Evolutionary conservation across 2,329 filamentous ascomycete species (phyloP), one percentile per base, ranked within the genome.

Genomic region (Fusarium virguliforme): DNA sequence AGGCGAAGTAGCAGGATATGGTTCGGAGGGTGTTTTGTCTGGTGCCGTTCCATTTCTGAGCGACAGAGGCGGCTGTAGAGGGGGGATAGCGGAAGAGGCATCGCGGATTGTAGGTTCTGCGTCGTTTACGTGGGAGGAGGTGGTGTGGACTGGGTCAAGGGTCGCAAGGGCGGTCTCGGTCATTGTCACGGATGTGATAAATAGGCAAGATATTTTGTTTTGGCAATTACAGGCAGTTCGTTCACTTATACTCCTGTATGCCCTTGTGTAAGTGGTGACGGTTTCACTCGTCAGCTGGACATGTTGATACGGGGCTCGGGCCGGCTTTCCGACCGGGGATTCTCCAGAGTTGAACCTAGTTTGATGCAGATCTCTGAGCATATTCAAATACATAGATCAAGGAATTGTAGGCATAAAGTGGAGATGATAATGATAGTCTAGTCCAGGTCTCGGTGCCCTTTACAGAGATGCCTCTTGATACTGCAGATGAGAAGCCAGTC

Each of bases 401-500:
- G 18, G 18, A 18, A 18, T 18, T 18, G 18, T 18, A 18, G 18
- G 18, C 18, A 18, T 18, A 6, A 28, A 48, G 43, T 48, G 26
- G 43, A 30, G 43, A 30, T 48, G 4, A 8, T 4, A 30, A 48
- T 28, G 26, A 12, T 4, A 30, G 15, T 30, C 24, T 30, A 18
- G 4, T 9, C 43, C 8, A 48, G 8, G 15, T 10, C 3, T 2
- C 8, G 28, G 24, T 12, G 13, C 26, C 9, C n/a, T 8, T 38
- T 22, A 67, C 12, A 51, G 3, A 24, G 65, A 67, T 24, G 32
- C 41, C 7, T 72, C 56, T 30, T 30, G 6, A 7, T 10, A 74
- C 28, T 69, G 63, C 4, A 77, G 51, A 8, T 60, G 68, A 30
- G 75, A 76, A 15, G 73, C 71, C 13, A 76, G 4, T 28, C 79